Base-by-base conservation (phyloP, 352 stramenopile genomes). In the Pythium dissotocum region DNA sequence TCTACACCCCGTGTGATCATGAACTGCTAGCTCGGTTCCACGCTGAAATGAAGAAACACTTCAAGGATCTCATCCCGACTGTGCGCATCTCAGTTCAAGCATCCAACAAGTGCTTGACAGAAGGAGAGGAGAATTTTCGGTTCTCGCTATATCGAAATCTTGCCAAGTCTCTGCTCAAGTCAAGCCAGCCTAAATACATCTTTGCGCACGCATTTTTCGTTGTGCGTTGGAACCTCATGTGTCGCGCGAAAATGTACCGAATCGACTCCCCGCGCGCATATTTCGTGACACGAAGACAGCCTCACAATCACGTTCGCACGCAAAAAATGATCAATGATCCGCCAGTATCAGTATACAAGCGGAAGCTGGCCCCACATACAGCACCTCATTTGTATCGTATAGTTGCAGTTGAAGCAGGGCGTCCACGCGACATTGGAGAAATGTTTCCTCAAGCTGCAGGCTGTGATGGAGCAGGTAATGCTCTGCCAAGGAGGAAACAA, bases 311-410 rank as follows among this genome's bases (percentile, higher is more conserved):
- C 21, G 12, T 79, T 77, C 38, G 46, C 73, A 73, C 30, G 72
- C 71, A 62, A 76, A 78, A 28, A 78, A 76, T 38, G 74, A 77
- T 55, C 74, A 76, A n/a, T n/a, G n/a, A n/a, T n/a, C n/a, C n/a
- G n/a, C n/a, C n/a, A n/a, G n/a, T n/a, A n/a, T n/a, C n/a, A n/a
- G n/a, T n/a, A n/a, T n/a, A n/a, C n/a, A n/a, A n/a, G n/a, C n/a
- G n/a, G n/a, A n/a, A n/a, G n/a, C n/a, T n/a, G n/a, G n/a, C n/a
- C n/a, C n/a, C n/a, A n/a, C n/a, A n/a, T n/a, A n/a, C n/a, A n/a
- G n/a, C n/a, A n/a, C n/a, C n/a, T n/a, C n/a, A n/a, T n/a, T n/a
- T n/a, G n/a, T n/a, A n/a, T n/a, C n/a, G n/a, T n/a, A n/a, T n/a
- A n/a, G n/a, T n/a, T n/a, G n/a, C n/a, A n/a, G n/a, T n/a, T n/a